Evolutionary conservation across 2,329 filamentous ascomycete species (phyloP).

Genomic region (Juglanconis oblonga): DNA sequence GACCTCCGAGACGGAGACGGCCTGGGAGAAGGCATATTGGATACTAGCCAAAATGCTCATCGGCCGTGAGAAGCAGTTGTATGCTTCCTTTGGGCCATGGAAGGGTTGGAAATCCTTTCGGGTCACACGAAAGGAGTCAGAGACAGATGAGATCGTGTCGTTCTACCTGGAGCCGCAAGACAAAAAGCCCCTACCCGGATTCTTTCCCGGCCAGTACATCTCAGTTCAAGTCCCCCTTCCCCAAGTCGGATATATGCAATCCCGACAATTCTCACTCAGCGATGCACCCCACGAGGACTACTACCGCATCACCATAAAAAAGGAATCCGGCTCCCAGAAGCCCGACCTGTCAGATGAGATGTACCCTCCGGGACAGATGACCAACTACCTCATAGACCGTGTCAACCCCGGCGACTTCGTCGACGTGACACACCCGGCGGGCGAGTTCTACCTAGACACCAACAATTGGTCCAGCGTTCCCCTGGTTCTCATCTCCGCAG

Average conservation of each 20-base stretch:
- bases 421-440: slow-evolving; percentile 64
- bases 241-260: slow-evolving; percentile 56
- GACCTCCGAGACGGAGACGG: slow-evolving; percentile 61
- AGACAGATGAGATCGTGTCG: slow-evolving; percentile 66
- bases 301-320: slow-evolving; percentile 71
- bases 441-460: slow-evolving; percentile 57
- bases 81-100: slow-evolving; percentile 61
- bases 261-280: slow-evolving; percentile 70
- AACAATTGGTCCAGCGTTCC: slow-evolving; percentile 40
- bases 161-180: slow-evolving; percentile 68
- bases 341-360: not conserved
- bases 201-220: slow-evolving; percentile 70
- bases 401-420: slow-evolving; percentile 60
- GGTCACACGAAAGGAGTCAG: slow-evolving; percentile 61
- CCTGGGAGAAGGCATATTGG: slow-evolving; percentile 72
- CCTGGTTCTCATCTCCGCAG: slow-evolving; percentile 60
- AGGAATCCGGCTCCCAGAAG: slow-evolving; percentile 55
- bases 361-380: slow-evolving; percentile 54
- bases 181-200: slow-evolving; percentile 56
- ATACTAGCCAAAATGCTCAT: slow-evolving; percentile 73
- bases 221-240: slow-evolving; percentile 60
- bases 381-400: slow-evolving; percentile 64
- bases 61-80: slow-evolving; percentile 60
- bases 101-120: slow-evolving; percentile 65
- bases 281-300: slow-evolving; percentile 59